Conservation (phyloP, 495 filamentous ascomycete species). For the Podospora sp. region DNA sequence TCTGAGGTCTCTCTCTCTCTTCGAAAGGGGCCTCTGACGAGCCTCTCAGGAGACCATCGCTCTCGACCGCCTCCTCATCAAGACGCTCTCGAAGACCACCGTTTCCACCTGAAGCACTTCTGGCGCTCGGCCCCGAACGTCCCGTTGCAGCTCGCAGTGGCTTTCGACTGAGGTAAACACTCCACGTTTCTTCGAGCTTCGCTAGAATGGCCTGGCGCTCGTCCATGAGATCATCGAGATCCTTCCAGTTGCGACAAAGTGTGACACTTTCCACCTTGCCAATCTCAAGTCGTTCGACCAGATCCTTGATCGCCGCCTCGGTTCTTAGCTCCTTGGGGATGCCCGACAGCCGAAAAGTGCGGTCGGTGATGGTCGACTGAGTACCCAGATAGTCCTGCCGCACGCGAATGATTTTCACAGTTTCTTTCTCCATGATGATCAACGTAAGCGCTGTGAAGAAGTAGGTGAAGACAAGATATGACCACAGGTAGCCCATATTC, state of each 20-base stretch:
- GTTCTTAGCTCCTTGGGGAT: constrained; percentile 79
- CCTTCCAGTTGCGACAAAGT: constrained; percentile 84
- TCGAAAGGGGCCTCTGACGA: constrained; percentile 38
- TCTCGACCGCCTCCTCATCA: constrained; percentile 50
- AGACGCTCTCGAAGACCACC: background rate
- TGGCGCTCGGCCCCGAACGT: background rate
- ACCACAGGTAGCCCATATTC: constrained; percentile 74
- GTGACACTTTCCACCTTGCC: constrained; percentile 92
- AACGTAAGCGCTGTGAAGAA: constrained; percentile 80
- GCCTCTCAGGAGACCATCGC: constrained; percentile 55
- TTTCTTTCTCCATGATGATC: constrained; percentile 82
- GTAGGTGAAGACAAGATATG: constrained; percentile 89
- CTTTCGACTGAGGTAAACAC: constrained; percentile 55
- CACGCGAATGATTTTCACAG: constrained; percentile 76
- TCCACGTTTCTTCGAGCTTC: constrained; percentile 85
- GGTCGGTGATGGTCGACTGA: constrained; percentile 90
- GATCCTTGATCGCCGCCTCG: constrained; percentile 80
- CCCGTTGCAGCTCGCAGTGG: constrained; percentile 14
- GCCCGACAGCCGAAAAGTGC: constrained; percentile 88
- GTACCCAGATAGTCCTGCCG: constrained; percentile 91
- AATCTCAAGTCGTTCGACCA: constrained; percentile 84
- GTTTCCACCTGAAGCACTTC: background rate
- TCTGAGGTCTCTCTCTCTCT: constrained; percentile 61
- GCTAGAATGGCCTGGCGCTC: constrained; percentile 65
- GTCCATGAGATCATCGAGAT: constrained; percentile 75